Evolutionary conservation across 2,329 filamentous ascomycete genomes (phyloP), one percentile per base, ranked within the genome.

Genomic region (Sporothrix brunneoviolacea): DNA sequence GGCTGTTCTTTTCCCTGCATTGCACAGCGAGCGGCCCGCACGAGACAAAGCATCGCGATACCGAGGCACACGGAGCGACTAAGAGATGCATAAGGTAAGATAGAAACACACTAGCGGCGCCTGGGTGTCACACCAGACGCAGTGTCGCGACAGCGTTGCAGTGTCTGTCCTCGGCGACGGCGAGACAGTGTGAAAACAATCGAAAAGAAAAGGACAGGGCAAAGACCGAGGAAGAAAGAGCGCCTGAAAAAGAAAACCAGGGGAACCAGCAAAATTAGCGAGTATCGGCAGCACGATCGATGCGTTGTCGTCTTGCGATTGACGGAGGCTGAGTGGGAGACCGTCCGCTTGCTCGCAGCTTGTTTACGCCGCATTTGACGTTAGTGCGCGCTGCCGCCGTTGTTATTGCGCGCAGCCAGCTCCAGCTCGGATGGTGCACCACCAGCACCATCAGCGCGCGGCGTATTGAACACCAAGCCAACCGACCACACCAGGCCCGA

Each of bases 221-320:
- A 28, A 28, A 28, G 24, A 28, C 24, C 24, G 10, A 10, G 24
- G 6, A 28, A 10, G 10, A 6, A 28, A 6, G 6, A 10, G 10
- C 5, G 24, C 24, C 24, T 28, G 24, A n/a, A n/a, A n/a, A n/a
- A n/a, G n/a, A n/a, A n/a, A n/a, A n/a, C n/a, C n/a, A n/a, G n/a
- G n/a, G n/a, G n/a, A n/a, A n/a, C n/a, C n/a, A n/a, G n/a, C n/a
- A n/a, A n/a, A n/a, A n/a, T n/a, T n/a, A n/a, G n/a, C n/a, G n/a
- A n/a, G n/a, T n/a, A n/a, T n/a, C n/a, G n/a, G n/a, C n/a, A n/a
- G n/a, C n/a, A n/a, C n/a, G n/a, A n/a, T n/a, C 24, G 24, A 28
- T 49, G 28, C 21, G 47, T 42, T 49, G 47, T 42, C 47, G 33
- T 5, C 15, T 22, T 49, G 22, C 32, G 21, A 49, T 42, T 37